phyloP scores from a whole-genome alignment of 768 basidiomycete genomes.

The Boletus rex-veris region DNA sequence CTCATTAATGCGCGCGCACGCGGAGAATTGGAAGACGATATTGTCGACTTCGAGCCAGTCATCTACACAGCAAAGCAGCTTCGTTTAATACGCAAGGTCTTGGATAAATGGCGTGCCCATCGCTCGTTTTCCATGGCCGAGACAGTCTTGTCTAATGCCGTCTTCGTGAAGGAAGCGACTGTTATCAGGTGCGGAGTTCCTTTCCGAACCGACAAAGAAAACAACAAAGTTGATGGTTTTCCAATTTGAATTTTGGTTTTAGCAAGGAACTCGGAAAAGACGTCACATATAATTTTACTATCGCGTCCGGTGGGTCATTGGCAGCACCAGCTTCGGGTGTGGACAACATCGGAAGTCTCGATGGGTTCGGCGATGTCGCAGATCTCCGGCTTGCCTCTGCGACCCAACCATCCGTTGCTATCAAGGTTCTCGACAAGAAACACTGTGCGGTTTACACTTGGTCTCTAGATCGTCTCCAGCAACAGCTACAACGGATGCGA shows the following conservation, averaged over 20 bases:
- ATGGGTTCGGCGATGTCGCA: slow-evolving; percentile 91
- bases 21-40: slow-evolving; percentile 67
- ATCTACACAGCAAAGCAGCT: slow-evolving; percentile 82
- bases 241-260: slow-evolving; percentile 10
- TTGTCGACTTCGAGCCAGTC: slow-evolving; percentile 69
- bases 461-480: slow-evolving; percentile 85
- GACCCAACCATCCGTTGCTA: slow-evolving; percentile 77
- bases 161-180: slow-evolving; percentile 91
- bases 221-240: background rate
- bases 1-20: slow-evolving; percentile 72
- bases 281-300: slow-evolving; percentile 88
- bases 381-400: slow-evolving; percentile 72
- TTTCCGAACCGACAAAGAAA: background rate
- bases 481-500: slow-evolving; percentile 90
- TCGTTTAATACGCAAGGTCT: slow-evolving; percentile 73
- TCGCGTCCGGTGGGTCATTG: slow-evolving; percentile 78
- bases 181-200: slow-evolving; percentile 65
- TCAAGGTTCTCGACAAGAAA: slow-evolving; percentile 89
- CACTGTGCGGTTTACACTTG: slow-evolving; percentile 88
- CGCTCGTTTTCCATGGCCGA: slow-evolving; percentile 92
- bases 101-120: slow-evolving; percentile 84
- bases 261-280: slow-evolving; percentile 86
- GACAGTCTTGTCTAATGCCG: slow-evolving; percentile 76
- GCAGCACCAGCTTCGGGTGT: slow-evolving; percentile 79
- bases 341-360: slow-evolving; percentile 82